phyloP scores from a whole-genome alignment of 495 filamentous ascomycete genomes.

The Rusavskia elegans region DNA sequence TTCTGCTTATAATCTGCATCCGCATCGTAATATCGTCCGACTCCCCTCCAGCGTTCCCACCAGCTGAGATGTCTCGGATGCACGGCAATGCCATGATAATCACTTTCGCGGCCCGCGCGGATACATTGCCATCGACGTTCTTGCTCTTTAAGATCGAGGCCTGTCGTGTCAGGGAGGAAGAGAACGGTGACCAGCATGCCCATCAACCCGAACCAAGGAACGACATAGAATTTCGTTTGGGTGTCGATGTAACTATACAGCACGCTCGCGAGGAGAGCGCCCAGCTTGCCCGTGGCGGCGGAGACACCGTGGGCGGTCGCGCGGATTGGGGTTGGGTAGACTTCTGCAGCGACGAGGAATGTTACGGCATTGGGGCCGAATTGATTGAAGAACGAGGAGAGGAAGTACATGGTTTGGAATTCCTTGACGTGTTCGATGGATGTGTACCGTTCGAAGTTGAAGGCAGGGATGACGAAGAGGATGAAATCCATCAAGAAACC shows the following conservation, averaged over 20 bases:
- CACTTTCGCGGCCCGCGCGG: slow-evolving; percentile 50
- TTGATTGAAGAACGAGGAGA: slow-evolving; percentile 91
- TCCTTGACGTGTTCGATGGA: slow-evolving; percentile 43
- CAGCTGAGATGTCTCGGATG: slow-evolving; percentile 71
- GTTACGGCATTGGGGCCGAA: slow-evolving; percentile 86
- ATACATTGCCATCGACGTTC: slow-evolving; percentile 77
- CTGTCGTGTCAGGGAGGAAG: slow-evolving; percentile 85
- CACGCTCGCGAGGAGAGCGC: slow-evolving; percentile 68
- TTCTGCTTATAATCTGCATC: slow-evolving; percentile 62
- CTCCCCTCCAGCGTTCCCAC: slow-evolving; percentile 59
- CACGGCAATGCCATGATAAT: slow-evolving; percentile 81
- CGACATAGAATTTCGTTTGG: slow-evolving; percentile 66
- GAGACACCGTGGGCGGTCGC: slow-evolving; percentile 83
- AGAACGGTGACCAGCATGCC: slow-evolving; percentile 62
- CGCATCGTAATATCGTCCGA: slow-evolving; percentile 62
- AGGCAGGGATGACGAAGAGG: slow-evolving; percentile 72
- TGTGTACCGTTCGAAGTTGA: slow-evolving; percentile 69
- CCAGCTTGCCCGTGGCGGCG: slow-evolving; percentile 67
- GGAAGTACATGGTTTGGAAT: slow-evolving; percentile 88
- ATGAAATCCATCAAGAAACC: slow-evolving; percentile 80
- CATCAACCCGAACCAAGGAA: slow-evolving; percentile 79
- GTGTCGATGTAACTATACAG: slow-evolving; percentile 75
- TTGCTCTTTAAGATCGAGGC: slow-evolving; percentile 85
- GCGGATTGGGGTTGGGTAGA: slow-evolving; percentile 78
- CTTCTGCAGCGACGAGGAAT: slow-evolving; percentile 83